Percentiles rank a stretch among this genome's conserved stretches.
phyloP scores from a whole-genome alignment of 208 protist species.

The Angomonas deanei region DNA sequence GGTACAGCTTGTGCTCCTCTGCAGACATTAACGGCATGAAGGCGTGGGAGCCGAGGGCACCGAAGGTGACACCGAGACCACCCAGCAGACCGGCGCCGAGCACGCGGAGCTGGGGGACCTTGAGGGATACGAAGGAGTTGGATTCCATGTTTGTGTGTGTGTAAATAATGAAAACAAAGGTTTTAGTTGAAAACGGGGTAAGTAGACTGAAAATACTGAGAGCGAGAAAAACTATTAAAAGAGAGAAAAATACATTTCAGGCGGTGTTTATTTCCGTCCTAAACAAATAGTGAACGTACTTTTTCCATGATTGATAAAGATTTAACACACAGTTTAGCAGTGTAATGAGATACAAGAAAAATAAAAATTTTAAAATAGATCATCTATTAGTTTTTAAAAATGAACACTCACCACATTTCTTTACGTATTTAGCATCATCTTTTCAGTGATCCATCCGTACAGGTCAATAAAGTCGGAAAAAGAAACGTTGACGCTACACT shows the following conservation, averaged over 20 bases:
- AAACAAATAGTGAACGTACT: no score
- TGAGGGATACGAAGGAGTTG: neutral
- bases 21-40: slow-evolving; percentile 42
- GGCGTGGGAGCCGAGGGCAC: slow-evolving; percentile 46
- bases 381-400: neutral
- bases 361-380: neutral
- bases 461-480: slow-evolving; percentile 6
- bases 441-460: slow-evolving; percentile 9
- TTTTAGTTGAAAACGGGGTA: slow-evolving; percentile 3
- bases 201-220: neutral
- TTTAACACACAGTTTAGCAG: neutral
- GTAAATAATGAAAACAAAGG: neutral
- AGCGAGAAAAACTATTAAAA: neutral
- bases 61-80: slow-evolving; percentile 27
- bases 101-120: slow-evolving; percentile 19
- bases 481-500: neutral
- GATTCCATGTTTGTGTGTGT: neutral
- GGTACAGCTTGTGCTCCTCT: slow-evolving; percentile 36
- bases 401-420: neutral
- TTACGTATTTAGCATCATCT: neutral
- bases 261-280: neutral
- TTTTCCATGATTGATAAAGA: neutral
- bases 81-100: slow-evolving; percentile 30
- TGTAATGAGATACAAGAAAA: neutral
- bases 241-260: neutral